Base-by-base conservation (phyloP, 352 stramenopile species). In the Stramenopiles sp. region DNA sequence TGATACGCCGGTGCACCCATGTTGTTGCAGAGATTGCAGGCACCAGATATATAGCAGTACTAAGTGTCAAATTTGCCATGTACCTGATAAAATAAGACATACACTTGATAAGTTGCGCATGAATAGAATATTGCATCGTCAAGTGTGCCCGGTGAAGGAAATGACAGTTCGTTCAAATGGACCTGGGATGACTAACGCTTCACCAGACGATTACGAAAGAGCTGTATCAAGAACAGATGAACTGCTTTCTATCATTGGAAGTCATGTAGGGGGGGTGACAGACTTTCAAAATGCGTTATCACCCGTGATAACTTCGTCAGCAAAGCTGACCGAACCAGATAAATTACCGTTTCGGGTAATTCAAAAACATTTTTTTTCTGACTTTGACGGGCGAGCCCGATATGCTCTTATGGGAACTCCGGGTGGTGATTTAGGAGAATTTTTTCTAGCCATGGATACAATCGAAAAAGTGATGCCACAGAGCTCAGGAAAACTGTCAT, bases 151-250 rank as follows among this genome's bases (percentile, higher is more conserved):
- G n/a, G n/a, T n/a, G n/a, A n/a, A n/a, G n/a, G n/a, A n/a, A n/a
- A n/a, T n/a, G n/a, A n/a, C n/a, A n/a, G n/a, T n/a, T n/a, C n/a
- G n/a, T n/a, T n/a, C n/a, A n/a, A n/a, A n/a, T n/a, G n/a, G n/a
- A n/a, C n/a, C n/a, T n/a, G n/a, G n/a, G n/a, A n/a, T n/a, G n/a
- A n/a, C n/a, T n/a, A n/a, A n/a, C n/a, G n/a, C n/a, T n/a, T n/a
- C n/a, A n/a, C n/a, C n/a, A 71, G 55, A 71, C 55, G 55, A 71
- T 25, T 71, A 71, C 55, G 55, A 71, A 71, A 71, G 55, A 27
- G 22, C 55, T 22, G 27, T 71, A 25, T 22, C 55, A 27, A 27
- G 27, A 25, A 27, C 55, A 22, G 27, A 27, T 27, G 27, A 71
- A 71, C 22, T 27, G 55, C 22, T 27, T 71, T 71, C 55, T 27